Base-by-base conservation (phyloP, 148 eudicot genomes). In the Drosera capensis region DNA sequence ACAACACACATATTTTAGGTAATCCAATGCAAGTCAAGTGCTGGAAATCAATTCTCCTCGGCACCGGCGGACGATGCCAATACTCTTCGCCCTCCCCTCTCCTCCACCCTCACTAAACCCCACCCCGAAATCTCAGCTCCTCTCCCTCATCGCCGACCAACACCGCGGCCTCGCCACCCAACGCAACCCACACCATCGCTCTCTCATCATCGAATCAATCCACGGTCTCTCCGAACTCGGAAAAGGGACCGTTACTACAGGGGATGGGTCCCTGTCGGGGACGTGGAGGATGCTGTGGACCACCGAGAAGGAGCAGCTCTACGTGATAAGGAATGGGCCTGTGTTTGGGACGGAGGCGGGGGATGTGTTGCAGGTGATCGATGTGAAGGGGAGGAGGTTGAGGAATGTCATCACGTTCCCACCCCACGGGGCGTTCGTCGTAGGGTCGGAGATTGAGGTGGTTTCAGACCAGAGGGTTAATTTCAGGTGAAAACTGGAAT, bases 211-310 rank as follows among this genome's bases (percentile, higher is more conserved):
- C 45, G 59, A 57, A 0, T 79, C 87, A 1, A 73, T 84, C 41
- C 87, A 83, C 8, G 60, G 66, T 8, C 51, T 88, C 23, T 77
- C 81, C 16, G 48, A 30, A 12, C 28, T 65, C 14, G 84, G 81
- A 40, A 58, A 49, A 8, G 78, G 48, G 14, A 48, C 51, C 0
- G 60, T 75, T 63, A 88, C 97, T 18, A 80, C 92, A 7, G 22
- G 11, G 11, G 71, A 49, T 1, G 4, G 17, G 25, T 75, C 93
- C 0, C 72, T 88, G 11, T 78, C 92, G 11, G 94, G 75, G 46
- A 83, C 97, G 43, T 88, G 97, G 97, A 62, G 97, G 55, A 49
- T 88, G 79, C 52, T 80, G 43, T 88, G 97, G 97, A 88, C 94
- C 15, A 83, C 94, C 0, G 94, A 88, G 75, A 88, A 88, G 58